Evolutionary conservation across 148 eudicot genomes (phyloP), one percentile per base, ranked within the genome.

Genomic region (Spergularia marina): DNA sequence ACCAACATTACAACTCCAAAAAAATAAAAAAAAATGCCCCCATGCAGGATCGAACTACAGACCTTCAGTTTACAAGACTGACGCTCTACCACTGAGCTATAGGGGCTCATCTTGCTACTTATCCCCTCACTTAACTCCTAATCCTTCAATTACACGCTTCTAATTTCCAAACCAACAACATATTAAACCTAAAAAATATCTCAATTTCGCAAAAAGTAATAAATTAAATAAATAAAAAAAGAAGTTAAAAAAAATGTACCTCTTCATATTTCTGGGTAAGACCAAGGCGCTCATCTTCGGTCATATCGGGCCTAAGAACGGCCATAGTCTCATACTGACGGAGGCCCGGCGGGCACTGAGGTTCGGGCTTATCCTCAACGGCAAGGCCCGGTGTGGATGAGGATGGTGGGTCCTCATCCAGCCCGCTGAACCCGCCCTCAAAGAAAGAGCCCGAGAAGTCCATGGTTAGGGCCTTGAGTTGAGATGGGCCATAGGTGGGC

Each of bases 341-440:
- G 60, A 95, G 89, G 4, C 98, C 98, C 9, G 97, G 97, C 0
- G 98, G 98, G 72, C 97, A 92, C 69, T 85, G 91, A 3, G 84
- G 83, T 80, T 95, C 94, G 74, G 87, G 89, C 76, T 87, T 89
- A 13, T 90, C 92, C 72, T 90, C 77, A 7, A 84, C 86, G 1
- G 84, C 74, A 1, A 78, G 41, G 5, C 79, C 84, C 59, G 81
- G 49, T 57, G 85, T 82, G 14, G 88, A 30, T 1, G 85, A 59
- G 4, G 80, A 56, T 0, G 88, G 78, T 2, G 89, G 86, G 67
- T 82, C 85, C 4, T 82, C 87, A 8, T 89, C 91, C 4, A 78
- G 76, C 2, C 88, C 88, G 4, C 82, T 81, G 34, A 92, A 85
- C 10, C 91, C 96, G 18, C 89, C 86, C 59, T 90, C 94, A 74